phyloP scores from a whole-genome alignment of 176 grass and related monocot species.

The Saccharum officinarum region DNA sequence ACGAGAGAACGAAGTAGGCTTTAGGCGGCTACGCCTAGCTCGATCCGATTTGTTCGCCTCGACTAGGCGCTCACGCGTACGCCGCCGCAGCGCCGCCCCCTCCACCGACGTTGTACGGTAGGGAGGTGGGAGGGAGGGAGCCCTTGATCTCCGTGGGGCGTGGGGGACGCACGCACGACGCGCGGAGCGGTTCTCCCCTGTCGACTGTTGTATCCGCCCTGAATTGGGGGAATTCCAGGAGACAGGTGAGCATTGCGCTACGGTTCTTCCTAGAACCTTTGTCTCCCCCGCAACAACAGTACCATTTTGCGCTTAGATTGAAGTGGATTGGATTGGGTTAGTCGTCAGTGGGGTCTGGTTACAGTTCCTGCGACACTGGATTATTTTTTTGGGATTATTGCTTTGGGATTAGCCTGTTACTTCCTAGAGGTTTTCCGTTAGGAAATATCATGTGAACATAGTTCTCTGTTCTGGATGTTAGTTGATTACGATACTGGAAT shows the following conservation, averaged over 20 bases:
- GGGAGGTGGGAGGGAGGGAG: not conserved
- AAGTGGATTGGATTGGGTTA: not conserved
- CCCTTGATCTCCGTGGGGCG: constrained; percentile 5
- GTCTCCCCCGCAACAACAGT: not conserved
- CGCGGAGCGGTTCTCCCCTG: not conserved
- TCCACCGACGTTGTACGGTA: not conserved
- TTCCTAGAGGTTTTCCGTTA: not conserved
- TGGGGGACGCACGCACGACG: not conserved
- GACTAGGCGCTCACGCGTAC: constrained; percentile 5
- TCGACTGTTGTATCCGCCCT: constrained; percentile 26
- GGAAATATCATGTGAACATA: not conserved
- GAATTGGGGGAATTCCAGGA: constrained; percentile 14
- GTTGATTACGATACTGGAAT: not conserved
- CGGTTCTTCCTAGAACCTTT: not conserved
- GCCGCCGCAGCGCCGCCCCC: not conserved
- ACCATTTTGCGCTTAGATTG: not conserved
- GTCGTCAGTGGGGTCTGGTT: not conserved
- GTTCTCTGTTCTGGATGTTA: not conserved
- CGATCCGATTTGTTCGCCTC: not conserved
- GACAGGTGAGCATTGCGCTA: constrained; percentile 34
- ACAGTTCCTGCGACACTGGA: not conserved
- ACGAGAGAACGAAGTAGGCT: not conserved
- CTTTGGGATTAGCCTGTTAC: not conserved
- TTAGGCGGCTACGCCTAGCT: not conserved
- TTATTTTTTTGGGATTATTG: not conserved